Evolutionary conservation across 768 basidiomycete species (phyloP).

Genomic region (Boletus tylopilopsis): DNA sequence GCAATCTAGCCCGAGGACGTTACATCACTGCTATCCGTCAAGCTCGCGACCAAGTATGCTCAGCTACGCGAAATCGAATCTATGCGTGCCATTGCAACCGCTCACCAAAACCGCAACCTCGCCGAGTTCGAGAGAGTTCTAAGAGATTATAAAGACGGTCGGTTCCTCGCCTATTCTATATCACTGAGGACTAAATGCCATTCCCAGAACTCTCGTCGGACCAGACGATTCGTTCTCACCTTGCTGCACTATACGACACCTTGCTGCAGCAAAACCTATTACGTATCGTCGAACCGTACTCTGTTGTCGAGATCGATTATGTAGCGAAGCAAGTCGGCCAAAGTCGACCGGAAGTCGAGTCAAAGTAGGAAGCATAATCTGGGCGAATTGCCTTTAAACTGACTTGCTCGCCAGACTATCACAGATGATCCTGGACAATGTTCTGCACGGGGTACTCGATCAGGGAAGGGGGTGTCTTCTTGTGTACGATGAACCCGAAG

Average conservation of each 20-base stretch:
- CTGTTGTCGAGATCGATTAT: slow-evolving; percentile 84
- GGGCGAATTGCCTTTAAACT: background rate
- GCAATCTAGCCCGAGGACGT: slow-evolving; percentile 84
- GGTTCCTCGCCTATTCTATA: slow-evolving; percentile 10
- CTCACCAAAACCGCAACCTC: slow-evolving; percentile 89
- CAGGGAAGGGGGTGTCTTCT: slow-evolving; percentile 90
- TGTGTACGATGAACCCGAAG: slow-evolving; percentile 84
- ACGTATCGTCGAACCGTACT: slow-evolving; percentile 95
- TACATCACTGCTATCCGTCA: slow-evolving; percentile 77
- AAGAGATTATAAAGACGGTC: slow-evolving; percentile 80
- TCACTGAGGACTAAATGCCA: background rate
- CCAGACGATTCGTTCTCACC: slow-evolving; percentile 91
- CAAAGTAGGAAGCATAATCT: slow-evolving; percentile 57
- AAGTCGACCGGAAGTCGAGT: slow-evolving; percentile 82
- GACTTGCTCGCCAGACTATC: slow-evolving; percentile 62
- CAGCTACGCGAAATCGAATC: slow-evolving; percentile 88
- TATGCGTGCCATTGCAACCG: slow-evolving; percentile 91
- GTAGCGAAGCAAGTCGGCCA: slow-evolving; percentile 87
- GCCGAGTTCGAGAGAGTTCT: slow-evolving; percentile 86
- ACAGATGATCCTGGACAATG: slow-evolving; percentile 97
- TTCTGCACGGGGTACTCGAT: slow-evolving; percentile 93
- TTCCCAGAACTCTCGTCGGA: slow-evolving; percentile 86
- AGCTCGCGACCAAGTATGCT: slow-evolving; percentile 84
- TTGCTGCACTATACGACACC: slow-evolving; percentile 92
- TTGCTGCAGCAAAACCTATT: slow-evolving; percentile 93